Percentiles rank a stretch among this genome's conserved stretches.
Evolutionary conservation across 225 moss, liverwort and hornwort species (phyloP).

Genomic region (Climacium dendroides): DNA sequence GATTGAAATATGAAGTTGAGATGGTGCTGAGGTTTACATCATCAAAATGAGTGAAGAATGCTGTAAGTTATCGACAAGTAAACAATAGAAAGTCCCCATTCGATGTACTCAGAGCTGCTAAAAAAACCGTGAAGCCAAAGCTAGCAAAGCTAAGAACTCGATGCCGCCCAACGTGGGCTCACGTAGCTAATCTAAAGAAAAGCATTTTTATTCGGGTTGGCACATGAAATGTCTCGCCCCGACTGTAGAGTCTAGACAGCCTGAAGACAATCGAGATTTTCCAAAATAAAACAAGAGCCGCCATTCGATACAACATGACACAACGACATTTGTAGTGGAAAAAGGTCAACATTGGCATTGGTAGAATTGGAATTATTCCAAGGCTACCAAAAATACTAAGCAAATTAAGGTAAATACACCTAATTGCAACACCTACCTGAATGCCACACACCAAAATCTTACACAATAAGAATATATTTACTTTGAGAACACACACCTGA

Average conservation of each 20-base stretch:
- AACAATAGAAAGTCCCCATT: background rate
- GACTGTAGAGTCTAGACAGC: background rate
- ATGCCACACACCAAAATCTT: background rate
- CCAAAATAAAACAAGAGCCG: background rate
- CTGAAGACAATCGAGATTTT: background rate
- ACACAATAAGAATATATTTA: background rate
- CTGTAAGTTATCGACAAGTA: background rate
- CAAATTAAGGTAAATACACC: background rate
- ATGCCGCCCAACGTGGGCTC: background rate
- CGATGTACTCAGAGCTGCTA: background rate
- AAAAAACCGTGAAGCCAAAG: background rate
- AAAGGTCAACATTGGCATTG: background rate
- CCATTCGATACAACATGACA: background rate
- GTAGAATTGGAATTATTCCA: background rate
- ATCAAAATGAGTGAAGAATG: background rate
- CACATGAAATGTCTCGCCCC: background rate
- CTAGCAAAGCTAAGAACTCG: background rate
- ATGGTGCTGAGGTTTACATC: background rate
- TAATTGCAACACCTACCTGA: background rate
- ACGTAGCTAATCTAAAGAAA: background rate
- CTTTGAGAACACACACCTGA: background rate
- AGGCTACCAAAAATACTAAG: background rate
- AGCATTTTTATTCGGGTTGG: background rate
- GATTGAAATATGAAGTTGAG: background rate
- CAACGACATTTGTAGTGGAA: background rate